Conservation (phyloP, 768 basidiomycete species). For the Tricholomella constricta region DNA sequence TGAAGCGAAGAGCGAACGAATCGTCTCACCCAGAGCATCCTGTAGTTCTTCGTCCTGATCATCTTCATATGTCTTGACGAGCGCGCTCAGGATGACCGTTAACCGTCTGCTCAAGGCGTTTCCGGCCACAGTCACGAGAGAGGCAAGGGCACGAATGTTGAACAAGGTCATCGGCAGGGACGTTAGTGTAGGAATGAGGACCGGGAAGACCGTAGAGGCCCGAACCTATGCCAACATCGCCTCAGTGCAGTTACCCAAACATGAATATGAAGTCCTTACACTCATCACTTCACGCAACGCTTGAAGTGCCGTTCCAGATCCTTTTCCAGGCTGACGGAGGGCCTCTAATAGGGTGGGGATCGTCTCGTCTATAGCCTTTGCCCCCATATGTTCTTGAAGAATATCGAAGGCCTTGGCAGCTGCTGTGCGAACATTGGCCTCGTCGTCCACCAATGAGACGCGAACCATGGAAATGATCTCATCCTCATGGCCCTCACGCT, state of each 20-base stretch:
- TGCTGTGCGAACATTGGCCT: slow-evolving; percentile 81
- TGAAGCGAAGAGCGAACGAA: slow-evolving; percentile 73
- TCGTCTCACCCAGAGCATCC: slow-evolving; percentile 72
- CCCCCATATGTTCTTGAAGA: slow-evolving; percentile 89
- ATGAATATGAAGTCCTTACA: slow-evolving; percentile 47
- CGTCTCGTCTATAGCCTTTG: slow-evolving; percentile 92
- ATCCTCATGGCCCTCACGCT: slow-evolving; percentile 86
- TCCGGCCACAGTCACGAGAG: slow-evolving; percentile 93
- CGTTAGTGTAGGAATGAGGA: slow-evolving; percentile 91
- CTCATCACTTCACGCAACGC: slow-evolving; percentile 94
- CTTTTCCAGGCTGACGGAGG: slow-evolving; percentile 87
- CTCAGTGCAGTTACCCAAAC: not conserved
- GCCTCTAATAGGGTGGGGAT: slow-evolving; percentile 95
- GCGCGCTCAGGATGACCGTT: slow-evolving; percentile 72
- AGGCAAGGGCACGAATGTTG: slow-evolving; percentile 89
- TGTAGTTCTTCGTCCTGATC: slow-evolving; percentile 69
- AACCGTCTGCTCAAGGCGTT: slow-evolving; percentile 84
- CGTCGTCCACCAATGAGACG: slow-evolving; percentile 83
- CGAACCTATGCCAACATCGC: slow-evolving; percentile 61
- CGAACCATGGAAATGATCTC: slow-evolving; percentile 87
- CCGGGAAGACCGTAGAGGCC: slow-evolving; percentile 94
- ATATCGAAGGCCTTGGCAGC: slow-evolving; percentile 89
- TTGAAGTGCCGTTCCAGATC: slow-evolving; percentile 93
- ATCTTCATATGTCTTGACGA: slow-evolving; percentile 77
- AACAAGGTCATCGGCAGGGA: slow-evolving; percentile 90